phyloP scores from a whole-genome alignment of 805 yeast species.

The Isabelozyma pseudorhagii region DNA sequence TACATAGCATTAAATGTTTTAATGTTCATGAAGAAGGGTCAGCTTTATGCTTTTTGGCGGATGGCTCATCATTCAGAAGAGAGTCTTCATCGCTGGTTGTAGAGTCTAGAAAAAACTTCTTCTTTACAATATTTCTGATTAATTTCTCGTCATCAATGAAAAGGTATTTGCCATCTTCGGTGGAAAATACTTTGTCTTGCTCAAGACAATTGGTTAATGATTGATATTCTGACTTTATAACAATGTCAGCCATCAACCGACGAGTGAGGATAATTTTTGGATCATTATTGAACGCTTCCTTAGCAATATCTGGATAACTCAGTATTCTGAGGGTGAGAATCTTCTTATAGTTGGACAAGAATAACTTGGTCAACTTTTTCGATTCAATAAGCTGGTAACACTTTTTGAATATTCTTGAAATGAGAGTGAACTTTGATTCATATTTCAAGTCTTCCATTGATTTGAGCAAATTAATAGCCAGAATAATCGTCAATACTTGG shows the following conservation, averaged over 20 bases:
- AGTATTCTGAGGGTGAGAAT: constrained; percentile 34
- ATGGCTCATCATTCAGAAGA: not conserved
- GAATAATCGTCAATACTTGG: constrained; percentile 45
- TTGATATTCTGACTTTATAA: constrained; percentile 53
- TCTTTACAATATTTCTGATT: constrained; percentile 55
- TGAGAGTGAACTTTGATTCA: constrained; percentile 21
- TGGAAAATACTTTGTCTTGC: constrained; percentile 19
- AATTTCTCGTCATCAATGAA: constrained; percentile 59
- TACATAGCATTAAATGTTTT: no score
- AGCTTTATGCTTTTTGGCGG: constrained; percentile 3
- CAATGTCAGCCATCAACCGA: constrained; percentile 50
- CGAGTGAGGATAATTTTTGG: constrained; percentile 11
- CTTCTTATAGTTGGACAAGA: constrained; percentile 23
- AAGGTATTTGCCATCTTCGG: constrained; percentile 25
- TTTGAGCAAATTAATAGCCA: constrained; percentile 19
- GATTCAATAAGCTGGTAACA: constrained; percentile 59
- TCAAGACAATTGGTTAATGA: constrained; percentile 44
- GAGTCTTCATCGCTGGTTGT: constrained; percentile 1
- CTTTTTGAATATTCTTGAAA: constrained; percentile 55
- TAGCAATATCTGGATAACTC: constrained; percentile 46
- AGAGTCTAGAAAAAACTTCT: constrained; percentile 14
- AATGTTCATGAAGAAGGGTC: not conserved
- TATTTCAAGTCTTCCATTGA: constrained; percentile 13
- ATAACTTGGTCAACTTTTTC: constrained; percentile 42
- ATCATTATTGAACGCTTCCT: constrained; percentile 12